Percentiles rank a stretch among this genome's conserved stretches.
Evolutionary conservation across 345 rosid species (phyloP).

Genomic region (Geranium rotundifolium): DNA sequence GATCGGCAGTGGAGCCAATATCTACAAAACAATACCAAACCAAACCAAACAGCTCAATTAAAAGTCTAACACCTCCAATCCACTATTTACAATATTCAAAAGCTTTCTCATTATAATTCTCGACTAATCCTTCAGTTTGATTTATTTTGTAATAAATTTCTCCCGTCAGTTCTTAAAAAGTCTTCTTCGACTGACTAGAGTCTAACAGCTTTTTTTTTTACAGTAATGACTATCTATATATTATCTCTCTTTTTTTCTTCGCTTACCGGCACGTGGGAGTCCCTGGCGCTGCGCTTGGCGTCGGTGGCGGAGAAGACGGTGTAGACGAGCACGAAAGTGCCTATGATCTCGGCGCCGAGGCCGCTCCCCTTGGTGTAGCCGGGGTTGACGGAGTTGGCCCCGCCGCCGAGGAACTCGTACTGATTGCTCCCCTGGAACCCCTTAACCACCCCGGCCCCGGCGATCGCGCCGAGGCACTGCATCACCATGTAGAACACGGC

Average conservation of each 20-base stretch:
- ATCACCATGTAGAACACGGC: conserved; percentile 15
- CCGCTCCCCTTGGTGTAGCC: conserved; percentile 14
- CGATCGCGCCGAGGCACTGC: conserved; percentile 16
- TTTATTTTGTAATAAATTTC: too few species aligned
- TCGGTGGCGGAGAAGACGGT: conserved; percentile 18
- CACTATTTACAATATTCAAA: too few species aligned
- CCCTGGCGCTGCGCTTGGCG: conserved; percentile 18
- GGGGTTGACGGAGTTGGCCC: conserved; percentile 11
- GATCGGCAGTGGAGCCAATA: conserved; percentile 38
- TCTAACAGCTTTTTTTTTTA: too few species aligned
- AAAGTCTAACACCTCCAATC: too few species aligned
- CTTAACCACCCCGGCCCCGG: conserved; percentile 16
- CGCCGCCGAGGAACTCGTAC: conserved; percentile 14
- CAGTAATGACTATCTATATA: too few species aligned
- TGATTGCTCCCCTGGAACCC: conserved; percentile 6
- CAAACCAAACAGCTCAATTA: too few species aligned
- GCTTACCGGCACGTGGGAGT: conserved; percentile 20
- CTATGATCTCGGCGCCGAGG: conserved; percentile 13
- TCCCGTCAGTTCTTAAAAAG: neutral
- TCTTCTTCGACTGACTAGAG: too few species aligned
- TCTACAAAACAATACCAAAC: conserved; percentile 4
- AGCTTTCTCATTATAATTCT: too few species aligned
- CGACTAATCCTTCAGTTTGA: too few species aligned
- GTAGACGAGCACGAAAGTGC: too few species aligned
- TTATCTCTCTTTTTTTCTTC: too few species aligned